A percentile compares a stretch with the other conserved stretches of the same genome.
Evolutionary conservation across 345 rosid species (phyloP).

Genomic region (Dipteronia dyeriana): DNA sequence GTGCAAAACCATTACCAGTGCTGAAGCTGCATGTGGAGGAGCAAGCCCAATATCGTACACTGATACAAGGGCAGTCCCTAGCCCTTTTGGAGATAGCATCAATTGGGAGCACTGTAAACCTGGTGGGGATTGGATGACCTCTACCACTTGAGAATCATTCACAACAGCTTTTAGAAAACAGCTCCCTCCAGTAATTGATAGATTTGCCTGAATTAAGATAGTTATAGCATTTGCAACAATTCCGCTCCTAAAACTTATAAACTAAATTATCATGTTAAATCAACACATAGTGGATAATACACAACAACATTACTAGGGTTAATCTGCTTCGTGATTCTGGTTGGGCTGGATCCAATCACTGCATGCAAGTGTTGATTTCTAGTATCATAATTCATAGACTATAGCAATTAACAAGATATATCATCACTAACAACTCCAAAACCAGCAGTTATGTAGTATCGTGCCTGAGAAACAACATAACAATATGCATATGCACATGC

Average conservation of each 20-base stretch:
- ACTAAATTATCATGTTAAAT: not conserved
- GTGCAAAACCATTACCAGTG: conserved; percentile 51
- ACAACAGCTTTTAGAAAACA: conserved; percentile 80
- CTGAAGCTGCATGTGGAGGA: conserved; percentile 71
- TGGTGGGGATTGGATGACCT: conserved; percentile 66
- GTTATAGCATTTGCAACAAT: not conserved
- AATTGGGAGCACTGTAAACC: conserved; percentile 76
- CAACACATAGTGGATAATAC: not conserved
- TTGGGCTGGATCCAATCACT: conserved; percentile 2
- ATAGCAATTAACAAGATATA: not conserved
- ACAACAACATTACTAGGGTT: not conserved
- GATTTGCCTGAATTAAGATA: conserved; percentile 58
- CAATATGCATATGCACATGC: not conserved
- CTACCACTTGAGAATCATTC: conserved; percentile 80
- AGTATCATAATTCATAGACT: not conserved
- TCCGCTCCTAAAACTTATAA: not conserved
- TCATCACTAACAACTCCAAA: not conserved
- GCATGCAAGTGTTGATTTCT: not conserved
- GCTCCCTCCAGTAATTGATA: conserved; percentile 90
- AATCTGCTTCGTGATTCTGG: not conserved
- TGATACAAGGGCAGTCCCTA: conserved; percentile 78
- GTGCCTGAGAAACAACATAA: not conserved
- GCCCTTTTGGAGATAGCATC: conserved; percentile 71
- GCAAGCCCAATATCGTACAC: conserved; percentile 81
- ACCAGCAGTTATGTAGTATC: not conserved